Base-by-base conservation (phyloP, 106 monocot genomes). In the Dendrobium chrysotoxum region DNA sequence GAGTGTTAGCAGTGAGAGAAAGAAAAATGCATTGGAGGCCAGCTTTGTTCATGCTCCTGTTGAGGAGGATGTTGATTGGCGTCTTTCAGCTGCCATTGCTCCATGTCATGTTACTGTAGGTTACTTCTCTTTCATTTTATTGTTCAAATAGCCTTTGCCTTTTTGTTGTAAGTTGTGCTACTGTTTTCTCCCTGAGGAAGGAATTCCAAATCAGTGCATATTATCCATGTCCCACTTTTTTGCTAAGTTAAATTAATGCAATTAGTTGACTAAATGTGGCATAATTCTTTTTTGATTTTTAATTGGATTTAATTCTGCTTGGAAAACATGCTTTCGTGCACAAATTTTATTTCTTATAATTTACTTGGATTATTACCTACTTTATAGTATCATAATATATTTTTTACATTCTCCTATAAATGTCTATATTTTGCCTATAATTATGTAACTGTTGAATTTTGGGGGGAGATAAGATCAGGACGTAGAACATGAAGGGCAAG, bases 61-160 rank as follows among this genome's bases (percentile, higher is more conserved):
- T 72, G 89, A 83, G 44, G 91, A 92, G 70, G 88, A 91, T 81
- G 85, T 98, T 57, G 92, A 98, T 81, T 98, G 98, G 95, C 84
- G 88, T 16, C 95, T 98, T 57, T 82, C 86, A 45, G 98, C 98
- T 72, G 91, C 83, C n/a, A 95, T 95, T 84, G 86, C 98, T 84
- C 98, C 95, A 61, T 98, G 98, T 53, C 95, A 98, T 98, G 98
- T 89, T 40, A 98, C 92, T 85, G 98, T 98, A 90, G 3, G 41
- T 75, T 12, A 73, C 39, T 82, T 42, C 47, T 72, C 35, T 70
- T 70, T 35, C 13, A 70, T 70, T 35, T 70, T 70, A 67, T 70
- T n/a, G 30, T 70, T 35, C 13, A 70, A 31, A 70, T 11, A 35
- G 35, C 1, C 66, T 20, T 7, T 67, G 5, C 35, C 13, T 4